phyloP scores from a whole-genome alignment of 148 eudicot species.

The Polygonum aviculare region DNA sequence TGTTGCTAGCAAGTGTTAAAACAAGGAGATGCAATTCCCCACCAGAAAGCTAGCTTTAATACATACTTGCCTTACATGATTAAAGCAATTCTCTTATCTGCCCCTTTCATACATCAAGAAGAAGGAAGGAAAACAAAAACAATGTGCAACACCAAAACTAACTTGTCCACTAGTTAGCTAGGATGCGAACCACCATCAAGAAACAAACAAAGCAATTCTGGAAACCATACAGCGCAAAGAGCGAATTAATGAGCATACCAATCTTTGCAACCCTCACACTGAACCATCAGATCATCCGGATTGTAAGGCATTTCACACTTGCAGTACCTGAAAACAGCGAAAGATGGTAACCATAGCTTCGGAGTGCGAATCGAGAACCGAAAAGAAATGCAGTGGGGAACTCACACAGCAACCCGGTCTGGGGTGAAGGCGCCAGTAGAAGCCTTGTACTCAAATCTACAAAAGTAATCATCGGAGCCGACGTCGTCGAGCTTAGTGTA shows the following conservation, averaged over 20 bases:
- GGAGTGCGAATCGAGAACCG: background rate
- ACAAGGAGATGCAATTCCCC: background rate
- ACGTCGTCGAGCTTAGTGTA: constrained; percentile 49
- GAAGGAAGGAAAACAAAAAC: too few relatives aligned
- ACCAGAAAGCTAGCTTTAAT: background rate
- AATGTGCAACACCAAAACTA: background rate
- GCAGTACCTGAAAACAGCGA: constrained; percentile 34
- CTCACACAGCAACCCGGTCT: constrained; percentile 46
- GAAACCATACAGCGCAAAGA: background rate
- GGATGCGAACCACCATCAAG: too few relatives aligned
- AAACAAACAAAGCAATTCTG: background rate
- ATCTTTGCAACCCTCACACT: constrained; percentile 60
- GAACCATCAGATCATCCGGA: constrained; percentile 67
- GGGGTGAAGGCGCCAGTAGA: constrained; percentile 44
- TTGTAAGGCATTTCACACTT: constrained; percentile 68
- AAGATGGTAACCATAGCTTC: background rate
- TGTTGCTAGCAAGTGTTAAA: background rate
- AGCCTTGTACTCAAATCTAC: constrained; percentile 50
- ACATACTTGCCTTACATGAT: background rate
- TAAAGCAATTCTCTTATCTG: background rate
- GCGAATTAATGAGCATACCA: constrained; percentile 26
- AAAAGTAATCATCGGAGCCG: constrained; percentile 42
- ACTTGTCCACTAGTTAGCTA: background rate
- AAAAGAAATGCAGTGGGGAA: background rate
- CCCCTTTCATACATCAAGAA: background rate